Conservation (phyloP, 495 filamentous ascomycete genomes). For the Rostrohypoxylon terebratum region DNA sequence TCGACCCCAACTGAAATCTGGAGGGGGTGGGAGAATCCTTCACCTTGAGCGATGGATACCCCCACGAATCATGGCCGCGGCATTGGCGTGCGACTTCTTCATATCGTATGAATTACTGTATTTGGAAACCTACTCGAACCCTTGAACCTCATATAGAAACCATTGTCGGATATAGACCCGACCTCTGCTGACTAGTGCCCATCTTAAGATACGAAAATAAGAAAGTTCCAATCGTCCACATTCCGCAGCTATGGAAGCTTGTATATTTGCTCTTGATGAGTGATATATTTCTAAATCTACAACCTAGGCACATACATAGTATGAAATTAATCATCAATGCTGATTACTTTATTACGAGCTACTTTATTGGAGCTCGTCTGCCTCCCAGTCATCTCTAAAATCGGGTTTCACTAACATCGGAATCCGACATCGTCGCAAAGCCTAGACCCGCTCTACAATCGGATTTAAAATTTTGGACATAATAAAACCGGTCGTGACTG, state of each 20-base stretch:
- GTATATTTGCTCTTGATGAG: no score
- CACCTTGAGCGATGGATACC: not conserved
- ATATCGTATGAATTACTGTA: not conserved
- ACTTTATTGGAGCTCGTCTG: no score
- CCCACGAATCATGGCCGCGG: not conserved
- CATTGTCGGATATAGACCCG: no score
- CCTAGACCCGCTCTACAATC: not conserved
- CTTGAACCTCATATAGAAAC: no score
- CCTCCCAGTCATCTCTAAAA: not conserved
- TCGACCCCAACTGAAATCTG: not conserved
- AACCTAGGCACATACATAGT: no score
- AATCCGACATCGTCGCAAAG: not conserved
- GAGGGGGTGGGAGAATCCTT: not conserved
- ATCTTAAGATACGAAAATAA: no score
- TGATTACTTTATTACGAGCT: no score
- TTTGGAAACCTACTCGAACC: not conserved
- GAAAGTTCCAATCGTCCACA: no score
- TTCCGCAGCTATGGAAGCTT: no score
- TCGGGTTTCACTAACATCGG: not conserved
- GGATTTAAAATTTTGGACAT: conserved; percentile 13
- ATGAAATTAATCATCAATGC: no score
- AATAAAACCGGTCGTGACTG: conserved; percentile 9
- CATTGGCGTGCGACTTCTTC: not conserved
- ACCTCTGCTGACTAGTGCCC: no score
- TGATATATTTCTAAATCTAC: no score